Evolutionary conservation across 345 rosid genomes (phyloP), one percentile per base, ranked within the genome.

Genomic region (Clausena lansium): DNA sequence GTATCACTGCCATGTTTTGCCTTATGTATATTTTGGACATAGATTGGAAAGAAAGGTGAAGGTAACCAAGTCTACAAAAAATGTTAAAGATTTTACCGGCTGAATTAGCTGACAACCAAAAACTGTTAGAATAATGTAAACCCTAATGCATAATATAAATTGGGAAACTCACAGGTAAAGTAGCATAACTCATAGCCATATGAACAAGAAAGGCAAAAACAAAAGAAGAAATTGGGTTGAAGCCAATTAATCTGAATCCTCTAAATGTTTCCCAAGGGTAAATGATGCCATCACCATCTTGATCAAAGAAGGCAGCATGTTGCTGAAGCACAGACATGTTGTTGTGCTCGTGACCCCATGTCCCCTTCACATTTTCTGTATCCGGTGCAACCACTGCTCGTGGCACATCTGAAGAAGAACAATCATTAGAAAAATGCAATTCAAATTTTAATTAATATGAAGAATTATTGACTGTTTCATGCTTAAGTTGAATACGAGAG

Each of bases 1-100:
- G 94, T 79, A 62, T 86, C 97, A 30, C 94, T 88, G 41, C 92
- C 94, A 76, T 89, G 92, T 77, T 85, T 92, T 62, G 88, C 94
- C 83, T 66, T 90, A 22, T 88, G 94, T 22, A 90, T 90, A 82
- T 88, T 90, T 55, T 41, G 45, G 6, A 92, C 83, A 84, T 87
- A 60, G 38, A 86, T 83, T 4, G 92, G 89, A n/a, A 89, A 80
- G 74, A 52, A 28, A 22, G 76, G 83, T 13, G 90, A 86, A 39
- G 93, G 93, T 30, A 91, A 17, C 95, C 95, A 91, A 59, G 81
- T 82, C 91, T 87, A 63, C 77, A 65, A 35, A 7, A 22, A 77
- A 57, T 58, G 24, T 52, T n/a, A n/a, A 57, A 55, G 5, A 76
- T 25, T 45, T 45, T 13, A 45, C 17, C 17, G 5, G 13, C 17